phyloP scores from a whole-genome alignment of 1,139 yeast species.

The Cylindricascospora bacillispora region DNA sequence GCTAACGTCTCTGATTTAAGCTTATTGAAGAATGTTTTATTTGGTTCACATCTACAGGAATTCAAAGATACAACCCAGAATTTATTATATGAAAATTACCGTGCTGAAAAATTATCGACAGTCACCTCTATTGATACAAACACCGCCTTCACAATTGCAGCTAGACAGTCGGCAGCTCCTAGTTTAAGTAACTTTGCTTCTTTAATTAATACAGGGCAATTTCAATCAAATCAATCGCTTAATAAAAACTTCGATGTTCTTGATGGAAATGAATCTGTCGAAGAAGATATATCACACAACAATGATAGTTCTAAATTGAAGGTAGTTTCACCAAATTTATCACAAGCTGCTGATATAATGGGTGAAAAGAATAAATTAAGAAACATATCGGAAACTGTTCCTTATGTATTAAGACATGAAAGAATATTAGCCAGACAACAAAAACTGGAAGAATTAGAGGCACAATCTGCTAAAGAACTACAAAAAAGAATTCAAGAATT shows the following conservation, averaged over 20 bases:
- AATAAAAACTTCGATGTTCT: neutral
- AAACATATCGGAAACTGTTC: slow-evolving; percentile 70
- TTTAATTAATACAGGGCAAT: slow-evolving; percentile 23
- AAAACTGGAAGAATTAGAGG: slow-evolving; percentile 65
- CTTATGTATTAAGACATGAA: slow-evolving; percentile 67
- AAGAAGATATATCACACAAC: slow-evolving; percentile 23
- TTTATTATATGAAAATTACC: slow-evolving; percentile 63
- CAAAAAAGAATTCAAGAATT: slow-evolving; percentile 62
- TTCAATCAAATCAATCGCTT: slow-evolving; percentile 22
- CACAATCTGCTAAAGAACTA: slow-evolving; percentile 61
- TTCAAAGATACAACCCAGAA: slow-evolving; percentile 73
- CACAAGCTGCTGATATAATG: slow-evolving; percentile 18
- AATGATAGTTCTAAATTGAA: slow-evolving; percentile 15
- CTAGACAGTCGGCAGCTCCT: slow-evolving; percentile 24
- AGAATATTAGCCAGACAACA: slow-evolving; percentile 62
- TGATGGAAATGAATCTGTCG: slow-evolving; percentile 6
- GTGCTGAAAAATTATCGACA: slow-evolving; percentile 52
- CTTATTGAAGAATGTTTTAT: slow-evolving; percentile 49
- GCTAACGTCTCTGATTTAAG: slow-evolving; percentile 51
- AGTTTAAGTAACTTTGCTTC: slow-evolving; percentile 27
- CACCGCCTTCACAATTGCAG: slow-evolving; percentile 5
- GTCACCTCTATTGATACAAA: slow-evolving; percentile 20
- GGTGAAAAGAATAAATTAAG: slow-evolving; percentile 60
- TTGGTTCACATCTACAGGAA: slow-evolving; percentile 69
- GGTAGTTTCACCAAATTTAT: slow-evolving; percentile 42